A percentile compares a stretch with the other conserved stretches of the same genome.
Evolutionary conservation across 2,329 filamentous ascomycete genomes (phyloP).

Genomic region (Aspergillus brunneoviolaceus): DNA sequence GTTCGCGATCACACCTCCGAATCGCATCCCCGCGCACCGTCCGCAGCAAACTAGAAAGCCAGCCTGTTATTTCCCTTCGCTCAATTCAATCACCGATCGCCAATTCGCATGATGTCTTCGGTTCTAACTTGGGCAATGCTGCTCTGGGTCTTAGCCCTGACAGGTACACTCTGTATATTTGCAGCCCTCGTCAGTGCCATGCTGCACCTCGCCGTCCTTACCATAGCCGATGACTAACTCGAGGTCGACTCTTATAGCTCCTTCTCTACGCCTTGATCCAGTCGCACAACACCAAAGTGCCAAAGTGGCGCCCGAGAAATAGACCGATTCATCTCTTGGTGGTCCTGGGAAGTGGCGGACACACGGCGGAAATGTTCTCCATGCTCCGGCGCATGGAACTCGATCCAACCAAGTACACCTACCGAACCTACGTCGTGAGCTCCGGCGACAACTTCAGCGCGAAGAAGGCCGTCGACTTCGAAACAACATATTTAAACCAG

Average conservation of each 20-base stretch:
- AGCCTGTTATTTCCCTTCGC: background rate
- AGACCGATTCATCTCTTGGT: conserved; percentile 65
- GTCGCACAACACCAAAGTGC: conserved; percentile 31
- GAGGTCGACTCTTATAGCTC: conserved; percentile 18
- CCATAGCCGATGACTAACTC: conserved; percentile 9
- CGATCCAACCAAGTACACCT: conserved; percentile 50
- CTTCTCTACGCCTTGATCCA: conserved; percentile 26
- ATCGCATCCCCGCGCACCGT: background rate
- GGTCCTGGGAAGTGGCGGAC: conserved; percentile 87
- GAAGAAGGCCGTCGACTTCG: conserved; percentile 63
- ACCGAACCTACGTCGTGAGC: conserved; percentile 79
- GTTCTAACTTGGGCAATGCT: background rate
- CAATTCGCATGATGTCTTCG: conserved; percentile 1
- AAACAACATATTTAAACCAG: conserved; percentile 42
- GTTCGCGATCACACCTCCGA: background rate
- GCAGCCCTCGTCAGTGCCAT: conserved; percentile 10
- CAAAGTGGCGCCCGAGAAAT: conserved; percentile 30
- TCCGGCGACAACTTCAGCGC: conserved; percentile 73
- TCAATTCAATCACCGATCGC: background rate
- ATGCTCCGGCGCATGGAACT: conserved; percentile 66
- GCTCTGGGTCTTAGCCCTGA: background rate
- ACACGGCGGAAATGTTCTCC: conserved; percentile 91
- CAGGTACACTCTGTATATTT: background rate
- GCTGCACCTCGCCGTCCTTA: background rate
- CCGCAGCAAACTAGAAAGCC: background rate